Percentiles rank a stretch among this genome's conserved stretches.
Conservation (phyloP, 164 flowering plant genomes). For the Santalum album region DNA sequence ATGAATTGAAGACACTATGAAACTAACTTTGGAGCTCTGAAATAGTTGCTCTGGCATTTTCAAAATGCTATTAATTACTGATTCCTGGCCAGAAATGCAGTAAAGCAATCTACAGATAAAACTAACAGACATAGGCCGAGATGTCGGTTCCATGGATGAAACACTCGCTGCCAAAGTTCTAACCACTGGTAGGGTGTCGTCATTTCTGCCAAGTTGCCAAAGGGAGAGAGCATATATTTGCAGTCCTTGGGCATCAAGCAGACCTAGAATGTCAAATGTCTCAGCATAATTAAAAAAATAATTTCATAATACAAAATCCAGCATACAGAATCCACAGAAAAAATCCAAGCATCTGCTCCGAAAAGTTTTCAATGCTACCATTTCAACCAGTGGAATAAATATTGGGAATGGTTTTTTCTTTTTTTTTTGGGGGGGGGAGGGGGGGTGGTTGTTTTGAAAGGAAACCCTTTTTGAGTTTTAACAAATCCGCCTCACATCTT, state of each 20-base stretch:
- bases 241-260: constrained; percentile 55
- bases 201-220: constrained; percentile 67
- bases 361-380: background rate
- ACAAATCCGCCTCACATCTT: too few relatives aligned
- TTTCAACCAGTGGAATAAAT: constrained; percentile 1
- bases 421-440: too few relatives aligned
- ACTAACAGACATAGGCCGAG: constrained; percentile 36
- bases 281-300: background rate
- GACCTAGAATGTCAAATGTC: constrained; percentile 30
- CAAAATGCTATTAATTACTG: constrained; percentile 46
- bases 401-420: too few relatives aligned
- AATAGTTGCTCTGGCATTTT: constrained; percentile 63
- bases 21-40: constrained; percentile 58
- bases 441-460: too few relatives aligned
- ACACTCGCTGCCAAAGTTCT: constrained; percentile 45
- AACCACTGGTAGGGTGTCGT: constrained; percentile 44
- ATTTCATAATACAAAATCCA: background rate
- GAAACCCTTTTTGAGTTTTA: too few relatives aligned
- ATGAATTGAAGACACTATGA: constrained; percentile 53
- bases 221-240: constrained; percentile 74
- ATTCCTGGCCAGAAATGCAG: constrained; percentile 51
- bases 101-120: constrained; percentile 68
- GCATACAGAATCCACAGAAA: background rate
- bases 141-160: constrained; percentile 33
- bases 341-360: too few relatives aligned